These are phyloP conservation scores for Eucommia ulmoides DNA, from an alignment of 257 asterid genomes.

Conservation along the genomic window DNA sequence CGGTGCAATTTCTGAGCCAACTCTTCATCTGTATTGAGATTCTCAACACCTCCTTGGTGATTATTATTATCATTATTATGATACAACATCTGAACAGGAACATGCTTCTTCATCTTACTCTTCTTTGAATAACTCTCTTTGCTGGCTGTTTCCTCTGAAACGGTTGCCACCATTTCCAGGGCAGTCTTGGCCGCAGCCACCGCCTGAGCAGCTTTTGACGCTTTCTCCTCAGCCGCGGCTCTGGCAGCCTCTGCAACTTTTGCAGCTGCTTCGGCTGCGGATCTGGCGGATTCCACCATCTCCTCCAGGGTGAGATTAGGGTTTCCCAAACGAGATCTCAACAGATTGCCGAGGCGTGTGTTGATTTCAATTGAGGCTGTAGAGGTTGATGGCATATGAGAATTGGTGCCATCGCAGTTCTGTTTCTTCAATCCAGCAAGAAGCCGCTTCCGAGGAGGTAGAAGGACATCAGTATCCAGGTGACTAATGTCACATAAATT, in stretches of 20 bases:
- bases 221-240: conserved; percentile 83
- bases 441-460: conserved; percentile 93
- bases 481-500: conserved; percentile 49
- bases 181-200: conserved; percentile 86
- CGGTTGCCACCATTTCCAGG: conserved; percentile 55
- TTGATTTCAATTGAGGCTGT: conserved; percentile 22
- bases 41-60: conserved; percentile 24
- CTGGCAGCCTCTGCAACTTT: conserved; percentile 60
- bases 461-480: conserved; percentile 73
- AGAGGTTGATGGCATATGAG: conserved; percentile 27
- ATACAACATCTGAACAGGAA: conserved; percentile 48
- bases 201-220: conserved; percentile 80
- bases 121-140: conserved; percentile 25
- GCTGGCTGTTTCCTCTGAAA: conserved; percentile 32
- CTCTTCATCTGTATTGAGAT: conserved; percentile 52
- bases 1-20: not conserved
- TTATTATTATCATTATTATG: conserved; percentile 39
- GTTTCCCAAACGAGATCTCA: conserved; percentile 36
- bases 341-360: conserved; percentile 26
- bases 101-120: conserved; percentile 57
- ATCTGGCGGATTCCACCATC: conserved; percentile 56
- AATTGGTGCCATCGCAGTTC: conserved; percentile 43
- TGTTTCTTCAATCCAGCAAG: conserved; percentile 87
- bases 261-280: conserved; percentile 63
- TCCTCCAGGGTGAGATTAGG: conserved; percentile 53